Base-by-base conservation (phyloP, 2,329 filamentous ascomycete species). In the Aspergillus ruber region DNA sequence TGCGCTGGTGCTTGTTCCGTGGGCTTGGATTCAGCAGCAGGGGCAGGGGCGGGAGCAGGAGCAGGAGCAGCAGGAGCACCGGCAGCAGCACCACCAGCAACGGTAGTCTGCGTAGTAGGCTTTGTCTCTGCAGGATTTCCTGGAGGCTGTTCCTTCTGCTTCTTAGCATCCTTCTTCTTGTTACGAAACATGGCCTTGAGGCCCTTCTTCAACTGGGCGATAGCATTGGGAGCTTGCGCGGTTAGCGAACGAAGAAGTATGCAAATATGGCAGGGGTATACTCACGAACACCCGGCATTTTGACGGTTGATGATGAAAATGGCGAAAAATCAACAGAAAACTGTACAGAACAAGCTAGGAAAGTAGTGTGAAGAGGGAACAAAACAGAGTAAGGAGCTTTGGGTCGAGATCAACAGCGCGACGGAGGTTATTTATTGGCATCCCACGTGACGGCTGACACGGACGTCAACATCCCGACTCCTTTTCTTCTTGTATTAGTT, bases 251-350 rank as follows among this genome's bases (percentile, higher is more conserved):
- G 10, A 40, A 35, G 33, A 9, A n/a, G 25, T 49, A 33, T 23
- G 35, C 10, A 20, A 21, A 33, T 6, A 35, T 36, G 13, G 41
- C 21, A 42, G 8, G 43, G 29, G 32, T 42, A 36, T 45, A 65
- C 63, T 57, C 55, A 66, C 63, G 63, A 50, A 66, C 61, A 54
- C 63, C 63, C 50, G 61, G 61, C 64, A 66, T 66, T 42, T 54
- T 62, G 43, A 38, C 4, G 15, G 15, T 6, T 44, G 42, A 15
- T 12, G 17, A 21, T 20, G 3, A 9, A 17, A 29, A 29, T 4
- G 10, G 25, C 25, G 25, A 29, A 12, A 12, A 29, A 12, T 29
- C 25, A 29, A 29, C 25, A 29, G 25, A 29, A 29, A 29, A 29
- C 25, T 29, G 25, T 29, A 29, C 9, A 29, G 9, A 29, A 29